Conservation (phyloP, 768 basidiomycete species). For the Pisolithus sp. region DNA sequence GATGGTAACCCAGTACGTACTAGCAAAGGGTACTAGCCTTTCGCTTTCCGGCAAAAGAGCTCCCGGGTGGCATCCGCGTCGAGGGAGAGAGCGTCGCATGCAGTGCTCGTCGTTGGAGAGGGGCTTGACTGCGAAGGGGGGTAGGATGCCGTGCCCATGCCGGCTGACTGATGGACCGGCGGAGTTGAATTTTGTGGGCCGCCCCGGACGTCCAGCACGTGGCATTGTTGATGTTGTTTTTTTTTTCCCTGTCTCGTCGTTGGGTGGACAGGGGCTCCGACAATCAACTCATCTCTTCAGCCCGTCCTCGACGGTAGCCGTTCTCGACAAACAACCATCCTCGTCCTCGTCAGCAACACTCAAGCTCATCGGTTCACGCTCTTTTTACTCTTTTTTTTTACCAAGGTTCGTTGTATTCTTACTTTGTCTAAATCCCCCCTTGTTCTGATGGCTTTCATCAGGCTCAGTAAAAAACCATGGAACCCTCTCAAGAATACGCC, state of each 20-base stretch:
- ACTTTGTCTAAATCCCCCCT: neutral
- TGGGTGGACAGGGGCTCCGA: constrained; percentile 31
- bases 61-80: no score
- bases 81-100: no score
- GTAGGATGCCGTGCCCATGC: neutral
- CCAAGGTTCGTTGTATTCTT: constrained; percentile 10
- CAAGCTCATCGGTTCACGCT: neutral
- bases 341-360: constrained; percentile 6
- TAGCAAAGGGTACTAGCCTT: no score
- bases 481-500: constrained; percentile 16
- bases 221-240: constrained; percentile 25
- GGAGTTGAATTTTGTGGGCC: constrained; percentile 13
- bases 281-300: constrained; percentile 28
- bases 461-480: constrained; percentile 27
- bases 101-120: no score
- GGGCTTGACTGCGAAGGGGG: no score
- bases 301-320: constrained; percentile 8
- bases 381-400: neutral
- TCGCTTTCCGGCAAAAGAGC: no score
- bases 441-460: constrained; percentile 25
- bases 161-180: neutral
- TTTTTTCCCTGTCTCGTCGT: constrained; percentile 30
- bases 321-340: constrained; percentile 11
- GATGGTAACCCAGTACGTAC: neutral
- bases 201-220: constrained; percentile 24